Evolutionary conservation across 2,329 filamentous ascomycete species (phyloP).

Genomic region (Thielaviopsis cerberus): DNA sequence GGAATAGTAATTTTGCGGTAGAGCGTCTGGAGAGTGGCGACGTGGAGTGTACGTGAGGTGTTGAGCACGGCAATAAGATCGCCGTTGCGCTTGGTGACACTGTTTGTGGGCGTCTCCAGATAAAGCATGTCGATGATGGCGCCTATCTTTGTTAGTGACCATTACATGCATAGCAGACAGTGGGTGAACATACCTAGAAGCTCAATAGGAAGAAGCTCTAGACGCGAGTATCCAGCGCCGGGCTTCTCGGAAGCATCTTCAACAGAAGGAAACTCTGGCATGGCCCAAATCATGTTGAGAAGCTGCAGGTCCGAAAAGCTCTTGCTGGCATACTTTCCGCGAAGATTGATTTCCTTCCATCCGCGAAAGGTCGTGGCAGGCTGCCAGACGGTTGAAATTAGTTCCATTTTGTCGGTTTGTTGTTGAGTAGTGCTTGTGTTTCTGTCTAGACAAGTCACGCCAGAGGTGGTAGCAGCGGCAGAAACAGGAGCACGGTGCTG

Average conservation of each 20-base stretch:
- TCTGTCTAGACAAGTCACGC: background rate
- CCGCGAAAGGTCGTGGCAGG: conserved; percentile 40
- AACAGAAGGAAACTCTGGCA: conserved; percentile 13
- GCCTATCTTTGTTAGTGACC: conserved; percentile 26
- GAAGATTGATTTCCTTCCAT: conserved; percentile 44
- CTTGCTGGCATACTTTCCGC: conserved; percentile 39
- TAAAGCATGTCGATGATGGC: conserved; percentile 58
- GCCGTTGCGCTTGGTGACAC: conserved; percentile 55
- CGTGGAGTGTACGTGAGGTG: conserved; percentile 57
- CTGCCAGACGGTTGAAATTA: conserved; percentile 27
- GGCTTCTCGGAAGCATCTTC: conserved; percentile 11
- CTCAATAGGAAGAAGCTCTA: conserved; percentile 53
- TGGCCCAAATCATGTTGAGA: conserved; percentile 36
- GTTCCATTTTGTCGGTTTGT: background rate
- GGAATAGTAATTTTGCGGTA: conserved; percentile 68
- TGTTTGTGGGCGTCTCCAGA: conserved; percentile 53
- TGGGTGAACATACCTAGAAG: conserved; percentile 41
- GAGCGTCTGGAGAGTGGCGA: conserved; percentile 53
- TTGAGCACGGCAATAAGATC: conserved; percentile 60
- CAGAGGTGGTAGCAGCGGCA: background rate
- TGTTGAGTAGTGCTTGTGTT: background rate
- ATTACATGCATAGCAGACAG: background rate
- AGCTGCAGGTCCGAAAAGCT: conserved; percentile 42
- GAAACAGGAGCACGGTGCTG: background rate
- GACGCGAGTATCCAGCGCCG: conserved; percentile 30